phyloP scores from a whole-genome alignment of 306 rosid genomes.

The Vicia faba region DNA sequence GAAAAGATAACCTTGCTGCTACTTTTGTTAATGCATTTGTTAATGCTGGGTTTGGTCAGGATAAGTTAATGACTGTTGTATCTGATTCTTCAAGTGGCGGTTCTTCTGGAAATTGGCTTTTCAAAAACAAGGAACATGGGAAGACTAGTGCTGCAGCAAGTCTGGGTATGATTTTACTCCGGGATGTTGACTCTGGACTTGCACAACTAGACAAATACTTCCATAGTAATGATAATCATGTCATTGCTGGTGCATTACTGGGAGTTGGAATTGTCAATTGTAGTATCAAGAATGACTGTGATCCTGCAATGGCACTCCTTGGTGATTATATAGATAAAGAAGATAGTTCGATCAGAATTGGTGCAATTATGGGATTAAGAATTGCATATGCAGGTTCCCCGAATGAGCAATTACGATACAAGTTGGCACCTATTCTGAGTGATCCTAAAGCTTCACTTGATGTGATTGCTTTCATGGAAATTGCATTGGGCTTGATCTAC shows the following conservation, averaged over 20 bases:
- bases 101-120: constrained; percentile 93
- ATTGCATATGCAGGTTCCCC: constrained; percentile 93
- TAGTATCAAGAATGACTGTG: constrained; percentile 84
- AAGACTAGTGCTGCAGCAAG: constrained; percentile 99
- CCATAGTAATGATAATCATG: constrained; percentile 84
- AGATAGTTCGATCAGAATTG: constrained; percentile 78
- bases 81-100: constrained; percentile 73
- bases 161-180: constrained; percentile 87
- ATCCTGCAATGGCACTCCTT: constrained; percentile 91
- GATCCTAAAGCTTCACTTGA: constrained; percentile 91
- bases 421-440: constrained; percentile 71
- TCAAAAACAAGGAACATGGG: constrained; percentile 97
- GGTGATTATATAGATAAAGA: constrained; percentile 81
- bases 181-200: constrained; percentile 99
- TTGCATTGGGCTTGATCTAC: constrained; percentile 87
- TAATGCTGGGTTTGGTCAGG: constrained; percentile 99
- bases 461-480: constrained; percentile 84
- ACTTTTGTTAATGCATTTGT: constrained; percentile 99
- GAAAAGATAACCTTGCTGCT: constrained; percentile 98
- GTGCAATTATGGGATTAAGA: constrained; percentile 98
- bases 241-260: constrained; percentile 89
- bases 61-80: constrained; percentile 87
- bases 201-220: constrained; percentile 96
- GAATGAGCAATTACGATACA: constrained; percentile 69
- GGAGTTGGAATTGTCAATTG: constrained; percentile 97